Evolutionary conservation across 2,329 filamentous ascomycete species (phyloP), one percentile per base, ranked within the genome.

Genomic region (Cladosporium colombiae): DNA sequence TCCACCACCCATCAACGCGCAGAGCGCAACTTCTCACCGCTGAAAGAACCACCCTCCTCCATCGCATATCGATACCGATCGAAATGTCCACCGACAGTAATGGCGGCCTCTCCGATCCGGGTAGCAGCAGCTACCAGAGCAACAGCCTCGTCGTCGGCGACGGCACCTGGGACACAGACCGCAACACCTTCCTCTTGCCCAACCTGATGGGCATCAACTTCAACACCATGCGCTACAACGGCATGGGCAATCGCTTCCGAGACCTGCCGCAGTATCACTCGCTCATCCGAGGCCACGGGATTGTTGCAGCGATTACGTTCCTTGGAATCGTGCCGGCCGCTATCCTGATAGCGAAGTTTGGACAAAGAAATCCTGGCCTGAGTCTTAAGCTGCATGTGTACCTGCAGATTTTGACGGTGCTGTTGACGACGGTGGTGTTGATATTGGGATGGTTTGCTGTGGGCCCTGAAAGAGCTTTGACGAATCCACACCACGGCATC

Each of bases 401-500:
- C 75, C 79, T 93, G 21, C 88, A 94, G 66, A 84, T 92, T 62
- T 76, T 93, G 66, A 87, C 88, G 1, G 83, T 91, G 13, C 80
- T 89, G 21, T 78, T 94, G 64, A 82, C 88, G 7, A 90, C 91
- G 0, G 89, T 89, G 14, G 84, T 91, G 10, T 89, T 96, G 68
- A 83, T 91, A 53, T 81, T 93, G 14, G 91, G 91, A 8, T 93
- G 87, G 79, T 89, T 93, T 71, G 91, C 92, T 13, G 91, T 95
- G 14, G 91, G 91, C 0, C 87, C 88, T 0, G 82, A 84, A 53
- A 84, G 91, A 66, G 91, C 86, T 70, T 79, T 93, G 72, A 89
- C 89, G 10, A 96, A 96, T 74, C 91, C 91, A 0, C 91, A 96
- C 75, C 91, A 96, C 77, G 91, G 90, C 68, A 94, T 95, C 69